Conservation (phyloP, 176 grass and related monocot genomes). For the Saccharum officinarum region DNA sequence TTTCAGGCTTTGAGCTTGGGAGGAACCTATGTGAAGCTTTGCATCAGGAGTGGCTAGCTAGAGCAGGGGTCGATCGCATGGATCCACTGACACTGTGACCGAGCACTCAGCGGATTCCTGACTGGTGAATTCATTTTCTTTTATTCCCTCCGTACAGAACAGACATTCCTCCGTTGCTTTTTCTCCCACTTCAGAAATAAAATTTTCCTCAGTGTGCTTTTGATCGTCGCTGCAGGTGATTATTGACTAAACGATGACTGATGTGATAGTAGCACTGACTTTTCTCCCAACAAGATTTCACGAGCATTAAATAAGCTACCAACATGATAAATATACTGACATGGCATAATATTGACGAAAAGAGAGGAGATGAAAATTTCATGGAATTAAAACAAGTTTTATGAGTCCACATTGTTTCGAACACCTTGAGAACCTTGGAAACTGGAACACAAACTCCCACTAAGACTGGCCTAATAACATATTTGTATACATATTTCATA, state of each 20-base stretch:
- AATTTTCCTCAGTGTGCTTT: neutral
- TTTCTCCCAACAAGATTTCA: too few relatives aligned
- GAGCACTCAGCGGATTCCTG: neutral
- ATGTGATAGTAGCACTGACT: neutral
- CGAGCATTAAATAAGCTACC: too few relatives aligned
- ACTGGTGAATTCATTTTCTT: slow-evolving; percentile 10
- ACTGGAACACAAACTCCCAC: too few relatives aligned
- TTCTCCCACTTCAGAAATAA: neutral
- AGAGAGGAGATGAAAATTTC: too few relatives aligned
- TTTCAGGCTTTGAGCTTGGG: neutral
- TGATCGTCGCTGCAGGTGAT: neutral
- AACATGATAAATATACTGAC: too few relatives aligned
- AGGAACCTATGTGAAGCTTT: neutral
- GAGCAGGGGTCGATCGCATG: neutral
- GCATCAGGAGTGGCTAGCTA: neutral
- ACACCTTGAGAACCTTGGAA: too few relatives aligned
- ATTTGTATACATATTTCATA: too few relatives aligned
- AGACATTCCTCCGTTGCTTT: neutral
- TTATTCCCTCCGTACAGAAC: neutral
- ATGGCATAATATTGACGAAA: too few relatives aligned
- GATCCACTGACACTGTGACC: neutral
- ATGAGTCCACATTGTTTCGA: too few relatives aligned
- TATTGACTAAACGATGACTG: slow-evolving; percentile 23
- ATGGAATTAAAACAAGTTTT: too few relatives aligned
- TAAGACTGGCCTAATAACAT: too few relatives aligned